Percentiles rank a stretch among this genome's conserved stretches.
Evolutionary conservation across 1,139 yeast genomes (phyloP).

Genomic region (Blastobotrys aristatus): DNA sequence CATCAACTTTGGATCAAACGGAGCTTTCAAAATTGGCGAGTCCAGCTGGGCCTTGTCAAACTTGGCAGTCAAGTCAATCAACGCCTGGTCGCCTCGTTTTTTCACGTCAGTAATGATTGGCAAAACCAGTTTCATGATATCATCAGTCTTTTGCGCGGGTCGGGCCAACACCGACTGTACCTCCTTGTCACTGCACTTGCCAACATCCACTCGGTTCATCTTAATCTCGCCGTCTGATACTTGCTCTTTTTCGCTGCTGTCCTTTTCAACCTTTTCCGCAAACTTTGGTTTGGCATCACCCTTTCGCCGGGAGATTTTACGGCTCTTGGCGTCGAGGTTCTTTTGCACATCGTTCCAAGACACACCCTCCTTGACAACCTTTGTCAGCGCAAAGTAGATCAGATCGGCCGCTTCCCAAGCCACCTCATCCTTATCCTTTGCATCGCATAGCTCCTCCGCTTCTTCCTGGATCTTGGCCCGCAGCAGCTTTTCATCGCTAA

Average conservation of each 20-base stretch:
- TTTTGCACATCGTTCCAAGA: conserved; percentile 73
- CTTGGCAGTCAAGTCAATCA: conserved; percentile 79
- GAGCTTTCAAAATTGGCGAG: conserved; percentile 77
- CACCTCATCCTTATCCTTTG: conserved; percentile 60
- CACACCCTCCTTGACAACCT: conserved; percentile 79
- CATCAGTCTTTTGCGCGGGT: conserved; percentile 87
- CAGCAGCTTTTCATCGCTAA: conserved; percentile 67
- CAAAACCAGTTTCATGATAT: conserved; percentile 83
- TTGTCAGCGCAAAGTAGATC: conserved; percentile 83
- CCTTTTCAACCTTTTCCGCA: conserved; percentile 29
- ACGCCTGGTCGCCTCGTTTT: conserved; percentile 75
- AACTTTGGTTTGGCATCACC: conserved; percentile 93
- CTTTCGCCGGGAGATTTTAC: conserved; percentile 85
- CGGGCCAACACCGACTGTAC: conserved; percentile 64
- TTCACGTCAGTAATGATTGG: conserved; percentile 83
- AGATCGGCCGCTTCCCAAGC: conserved; percentile 98
- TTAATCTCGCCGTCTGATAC: conserved; percentile 39
- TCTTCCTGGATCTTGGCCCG: conserved; percentile 91
- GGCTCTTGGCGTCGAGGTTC: conserved; percentile 75
- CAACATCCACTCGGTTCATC: conserved; percentile 57
- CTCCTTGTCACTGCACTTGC: conserved; percentile 41
- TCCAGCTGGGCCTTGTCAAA: conserved; percentile 77
- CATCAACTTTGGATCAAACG: conserved; percentile 77
- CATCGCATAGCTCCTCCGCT: conserved; percentile 92
- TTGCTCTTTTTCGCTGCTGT: conserved; percentile 15